These are phyloP conservation scores for Kwoniella dejecticola DNA, from an alignment of 768 basidiomycete genomes.

Conservation along the genomic window DNA sequence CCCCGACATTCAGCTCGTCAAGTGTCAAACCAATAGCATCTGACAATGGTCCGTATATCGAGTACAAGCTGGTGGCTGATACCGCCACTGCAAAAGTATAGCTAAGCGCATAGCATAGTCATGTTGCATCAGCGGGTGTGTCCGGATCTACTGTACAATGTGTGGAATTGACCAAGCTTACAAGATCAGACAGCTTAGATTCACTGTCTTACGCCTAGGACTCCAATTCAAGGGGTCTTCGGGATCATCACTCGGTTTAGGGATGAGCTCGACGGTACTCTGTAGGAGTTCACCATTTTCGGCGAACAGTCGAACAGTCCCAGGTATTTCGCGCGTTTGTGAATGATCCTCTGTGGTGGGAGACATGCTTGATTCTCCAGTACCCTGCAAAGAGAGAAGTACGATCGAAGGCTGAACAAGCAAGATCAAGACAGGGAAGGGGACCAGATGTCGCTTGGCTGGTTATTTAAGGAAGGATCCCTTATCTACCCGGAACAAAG, in stretches of 20 bases:
- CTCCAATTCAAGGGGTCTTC: constrained; percentile 24
- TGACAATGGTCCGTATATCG: constrained; percentile 18
- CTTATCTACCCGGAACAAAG: too few species aligned
- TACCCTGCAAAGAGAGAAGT: too few species aligned
- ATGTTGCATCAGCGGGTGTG: background rate
- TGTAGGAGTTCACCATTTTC: constrained; percentile 2
- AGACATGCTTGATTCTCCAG: too few species aligned
- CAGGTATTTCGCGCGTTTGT: constrained; percentile 6
- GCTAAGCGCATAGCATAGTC: background rate
- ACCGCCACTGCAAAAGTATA: constrained; percentile 17
- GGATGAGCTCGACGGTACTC: constrained; percentile 11
- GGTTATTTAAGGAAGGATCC: too few species aligned
- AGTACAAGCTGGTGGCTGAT: constrained; percentile 8
- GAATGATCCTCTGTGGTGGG: too few species aligned
- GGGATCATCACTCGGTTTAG: constrained; percentile 17
- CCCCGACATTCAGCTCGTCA: constrained; percentile 19
- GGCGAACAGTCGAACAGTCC: background rate
- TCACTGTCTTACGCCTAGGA: constrained; percentile 2
- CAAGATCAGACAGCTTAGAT: constrained; percentile 15
- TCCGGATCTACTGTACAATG: too few species aligned
- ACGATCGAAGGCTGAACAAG: too few species aligned
- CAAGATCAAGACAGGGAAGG: too few species aligned
- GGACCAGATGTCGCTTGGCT: too few species aligned
- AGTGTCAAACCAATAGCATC: constrained; percentile 23
- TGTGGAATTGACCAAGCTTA: too few species aligned